Evolutionary conservation across 2,329 filamentous ascomycete genomes (phyloP).

Genomic region (Albifimbria verrucaria): DNA sequence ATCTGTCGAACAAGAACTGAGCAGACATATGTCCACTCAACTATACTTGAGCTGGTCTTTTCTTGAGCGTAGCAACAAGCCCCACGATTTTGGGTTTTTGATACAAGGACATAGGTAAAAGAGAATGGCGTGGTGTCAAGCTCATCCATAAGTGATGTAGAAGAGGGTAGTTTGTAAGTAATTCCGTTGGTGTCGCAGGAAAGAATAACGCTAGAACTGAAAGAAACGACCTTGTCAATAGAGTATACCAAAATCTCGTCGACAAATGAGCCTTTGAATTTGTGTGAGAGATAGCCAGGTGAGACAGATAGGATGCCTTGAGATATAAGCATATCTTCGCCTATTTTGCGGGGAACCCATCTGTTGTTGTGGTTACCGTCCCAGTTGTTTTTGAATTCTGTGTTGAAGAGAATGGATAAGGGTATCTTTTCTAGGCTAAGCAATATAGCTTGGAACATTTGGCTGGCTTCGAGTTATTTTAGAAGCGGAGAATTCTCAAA

Average conservation of each 20-base stretch:
- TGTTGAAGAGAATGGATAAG: not conserved
- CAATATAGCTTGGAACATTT: not conserved
- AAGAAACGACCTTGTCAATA: not conserved
- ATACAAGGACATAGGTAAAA: not conserved
- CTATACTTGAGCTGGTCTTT: no score
- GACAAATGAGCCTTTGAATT: not conserved
- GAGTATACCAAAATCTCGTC: not conserved
- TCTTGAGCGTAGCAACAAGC: not conserved
- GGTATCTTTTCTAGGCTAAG: not conserved
- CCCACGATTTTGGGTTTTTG: slow-evolving; percentile 35
- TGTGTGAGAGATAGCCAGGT: not conserved
- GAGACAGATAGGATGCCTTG: not conserved
- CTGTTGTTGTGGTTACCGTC: not conserved
- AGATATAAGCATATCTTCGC: not conserved
- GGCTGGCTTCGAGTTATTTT: not conserved
- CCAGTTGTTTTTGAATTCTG: not conserved
- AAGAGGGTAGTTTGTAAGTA: not conserved
- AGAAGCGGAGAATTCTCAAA: not conserved
- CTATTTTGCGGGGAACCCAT: not conserved
- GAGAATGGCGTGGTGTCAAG: not conserved
- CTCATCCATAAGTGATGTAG: not conserved
- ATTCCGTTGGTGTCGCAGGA: not conserved
- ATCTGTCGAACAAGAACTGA: no score
- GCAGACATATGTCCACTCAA: no score
- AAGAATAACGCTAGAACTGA: not conserved